Conservation (phyloP, 306 rosid genomes). For the Potentilla sterilis region DNA sequence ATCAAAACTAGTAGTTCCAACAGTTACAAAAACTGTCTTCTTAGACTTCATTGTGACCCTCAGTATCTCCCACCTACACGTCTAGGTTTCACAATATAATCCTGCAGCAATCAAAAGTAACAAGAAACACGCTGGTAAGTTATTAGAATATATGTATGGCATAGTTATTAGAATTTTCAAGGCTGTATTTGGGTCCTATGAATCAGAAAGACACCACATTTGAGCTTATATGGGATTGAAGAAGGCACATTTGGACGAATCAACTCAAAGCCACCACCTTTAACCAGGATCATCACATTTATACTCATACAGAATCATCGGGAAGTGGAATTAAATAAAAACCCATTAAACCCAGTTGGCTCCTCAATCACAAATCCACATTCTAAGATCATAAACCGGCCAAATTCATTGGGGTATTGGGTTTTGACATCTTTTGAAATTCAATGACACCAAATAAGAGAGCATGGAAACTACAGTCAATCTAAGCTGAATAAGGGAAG, state of each 20-base stretch:
- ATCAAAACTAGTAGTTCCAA: conserved; percentile 84
- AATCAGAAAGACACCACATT: conserved; percentile 57
- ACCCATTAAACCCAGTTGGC: neutral
- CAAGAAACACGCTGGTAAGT: neutral
- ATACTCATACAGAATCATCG: neutral
- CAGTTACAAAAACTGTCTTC: conserved; percentile 65
- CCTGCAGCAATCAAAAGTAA: neutral
- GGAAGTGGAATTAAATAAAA: neutral
- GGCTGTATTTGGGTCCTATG: conserved; percentile 53
- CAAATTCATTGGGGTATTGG: neutral
- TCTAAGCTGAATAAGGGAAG: neutral
- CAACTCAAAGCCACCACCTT: neutral
- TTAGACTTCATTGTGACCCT: conserved; percentile 17
- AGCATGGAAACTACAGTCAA: neutral
- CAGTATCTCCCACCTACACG: conserved; percentile 39
- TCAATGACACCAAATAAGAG: neutral
- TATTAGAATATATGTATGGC: no score
- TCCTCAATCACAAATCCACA: neutral
- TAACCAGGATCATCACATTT: neutral
- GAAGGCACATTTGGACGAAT: conserved; percentile 36
- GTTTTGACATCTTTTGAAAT: neutral
- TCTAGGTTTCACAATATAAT: neutral
- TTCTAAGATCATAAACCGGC: neutral
- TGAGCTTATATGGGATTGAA: conserved; percentile 66
- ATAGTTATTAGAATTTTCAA: conserved; percentile 61